Conservation (phyloP, 2,329 filamentous ascomycete genomes). For the Mycosphaerella sp. region DNA sequence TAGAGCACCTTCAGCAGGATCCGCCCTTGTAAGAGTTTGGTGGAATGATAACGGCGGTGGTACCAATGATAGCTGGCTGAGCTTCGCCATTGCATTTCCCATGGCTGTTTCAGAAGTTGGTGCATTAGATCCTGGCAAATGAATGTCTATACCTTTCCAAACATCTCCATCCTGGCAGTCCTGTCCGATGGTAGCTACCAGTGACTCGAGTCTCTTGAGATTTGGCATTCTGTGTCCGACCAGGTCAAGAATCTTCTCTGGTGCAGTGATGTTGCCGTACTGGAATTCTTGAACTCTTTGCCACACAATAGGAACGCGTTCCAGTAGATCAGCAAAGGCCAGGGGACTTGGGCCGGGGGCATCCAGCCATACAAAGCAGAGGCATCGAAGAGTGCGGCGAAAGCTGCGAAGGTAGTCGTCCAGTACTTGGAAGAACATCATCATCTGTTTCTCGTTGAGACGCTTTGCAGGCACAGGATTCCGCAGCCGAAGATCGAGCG, state of each 20-base stretch:
- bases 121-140: neutral
- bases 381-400: slow-evolving; percentile 21
- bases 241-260: neutral
- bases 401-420: slow-evolving; percentile 31
- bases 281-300: slow-evolving; percentile 21
- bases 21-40: neutral
- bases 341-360: slow-evolving; percentile 29
- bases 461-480: slow-evolving; percentile 20
- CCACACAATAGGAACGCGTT: slow-evolving; percentile 20
- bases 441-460: slow-evolving; percentile 22
- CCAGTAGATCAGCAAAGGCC: slow-evolving; percentile 19
- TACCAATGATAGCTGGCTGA: neutral
- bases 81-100: neutral
- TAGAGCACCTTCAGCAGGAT: neutral
- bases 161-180: neutral
- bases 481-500: slow-evolving; percentile 26
- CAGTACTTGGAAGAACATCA: slow-evolving; percentile 29
- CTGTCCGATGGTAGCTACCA: neutral
- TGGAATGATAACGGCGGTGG: neutral
- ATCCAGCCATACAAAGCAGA: slow-evolving; percentile 31
- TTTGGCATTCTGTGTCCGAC: neutral
- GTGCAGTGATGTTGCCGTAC: slow-evolving; percentile 21
- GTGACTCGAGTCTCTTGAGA: neutral
- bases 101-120: no score
- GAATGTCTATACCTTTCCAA: neutral